A percentile compares a stretch with the other conserved stretches of the same genome.
These are phyloP conservation scores for Tympanopsis confertula DNA, from an alignment of 2,329 filamentous ascomycete species.

Conservation along the genomic window DNA sequence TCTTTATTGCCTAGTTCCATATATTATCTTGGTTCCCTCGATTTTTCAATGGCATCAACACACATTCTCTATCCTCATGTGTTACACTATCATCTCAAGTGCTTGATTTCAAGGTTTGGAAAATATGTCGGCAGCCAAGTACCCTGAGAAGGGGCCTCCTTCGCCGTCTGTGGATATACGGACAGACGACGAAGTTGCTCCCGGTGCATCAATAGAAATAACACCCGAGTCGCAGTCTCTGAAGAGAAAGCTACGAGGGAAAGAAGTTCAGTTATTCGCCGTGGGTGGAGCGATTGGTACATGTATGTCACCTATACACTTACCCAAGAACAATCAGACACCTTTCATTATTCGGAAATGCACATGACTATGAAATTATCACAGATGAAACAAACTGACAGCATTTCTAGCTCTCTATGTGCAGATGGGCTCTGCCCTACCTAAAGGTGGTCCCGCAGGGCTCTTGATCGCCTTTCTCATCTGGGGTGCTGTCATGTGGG, in stretches of 20 bases:
- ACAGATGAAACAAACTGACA: slow-evolving; percentile 2
- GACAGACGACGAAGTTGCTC: slow-evolving; percentile 3
- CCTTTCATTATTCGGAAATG: slow-evolving; percentile 4
- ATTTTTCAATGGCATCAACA: too few relatives aligned
- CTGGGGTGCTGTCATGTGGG: slow-evolving; percentile 10
- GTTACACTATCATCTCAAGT: too few relatives aligned
- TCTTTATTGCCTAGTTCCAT: too few relatives aligned
- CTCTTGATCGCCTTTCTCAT: slow-evolving; percentile 39
- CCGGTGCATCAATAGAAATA: slow-evolving; percentile 1
- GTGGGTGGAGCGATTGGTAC: slow-evolving; percentile 20
- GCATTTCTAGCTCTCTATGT: slow-evolving; percentile 36
- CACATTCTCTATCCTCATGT: too few relatives aligned
- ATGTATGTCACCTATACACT: slow-evolving; percentile 8
- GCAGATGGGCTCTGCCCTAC: slow-evolving; percentile 44
- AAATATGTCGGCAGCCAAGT: slow-evolving; percentile 5
- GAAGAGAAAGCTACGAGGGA: slow-evolving; percentile 16
- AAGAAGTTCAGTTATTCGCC: slow-evolving; percentile 19
- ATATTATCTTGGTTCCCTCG: too few relatives aligned
- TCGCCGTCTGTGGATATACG: background rate
- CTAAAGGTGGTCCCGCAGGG: slow-evolving; percentile 33
- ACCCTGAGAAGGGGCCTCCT: slow-evolving; percentile 4
- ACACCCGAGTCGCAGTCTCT: slow-evolving; percentile 11
- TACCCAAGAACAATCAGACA: background rate
- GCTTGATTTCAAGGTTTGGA: slow-evolving; percentile 3
- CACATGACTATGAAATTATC: slow-evolving; percentile 1